phyloP scores from a whole-genome alignment of 352 stramenopile genomes.

The Phytopythium kandeliae region DNA sequence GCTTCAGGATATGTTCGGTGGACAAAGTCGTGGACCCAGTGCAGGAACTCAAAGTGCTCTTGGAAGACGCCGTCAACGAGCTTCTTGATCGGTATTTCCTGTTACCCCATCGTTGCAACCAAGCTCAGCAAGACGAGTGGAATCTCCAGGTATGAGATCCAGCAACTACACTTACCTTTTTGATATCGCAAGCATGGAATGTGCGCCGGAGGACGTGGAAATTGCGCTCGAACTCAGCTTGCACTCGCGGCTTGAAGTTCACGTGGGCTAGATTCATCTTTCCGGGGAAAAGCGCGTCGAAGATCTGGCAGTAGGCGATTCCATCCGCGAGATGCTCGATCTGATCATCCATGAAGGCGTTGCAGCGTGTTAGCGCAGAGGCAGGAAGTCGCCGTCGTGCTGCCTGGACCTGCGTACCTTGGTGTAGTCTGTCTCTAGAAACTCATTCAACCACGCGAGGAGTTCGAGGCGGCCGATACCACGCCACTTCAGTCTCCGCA shows the following conservation, averaged over 20 bases:
- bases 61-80: constrained; percentile 67
- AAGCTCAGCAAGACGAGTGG: neutral
- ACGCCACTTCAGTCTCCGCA: constrained; percentile 69
- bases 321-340: constrained; percentile 76
- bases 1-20: constrained; percentile 61
- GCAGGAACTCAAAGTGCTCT: constrained; percentile 79
- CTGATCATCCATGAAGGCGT: constrained; percentile 6
- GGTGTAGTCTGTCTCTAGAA: constrained; percentile 78
- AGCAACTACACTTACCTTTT: constrained; percentile 50
- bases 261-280: constrained; percentile 57
- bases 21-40: constrained; percentile 81
- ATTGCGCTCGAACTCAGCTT: constrained; percentile 60
- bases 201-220: constrained; percentile 46
- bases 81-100: constrained; percentile 69
- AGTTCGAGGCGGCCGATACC: constrained; percentile 75
- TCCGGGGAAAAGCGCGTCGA: constrained; percentile 61
- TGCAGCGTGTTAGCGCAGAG: neutral
- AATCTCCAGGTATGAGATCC: no score
- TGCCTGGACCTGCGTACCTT: constrained; percentile 24
- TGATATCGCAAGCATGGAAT: constrained; percentile 57
- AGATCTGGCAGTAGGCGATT: constrained; percentile 75
- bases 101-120: neutral
- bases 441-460: constrained; percentile 74
- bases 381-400: neutral
- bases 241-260: constrained; percentile 47